phyloP scores from a whole-genome alignment of 148 eudicot species.

The Camellia lanceoleosa region DNA sequence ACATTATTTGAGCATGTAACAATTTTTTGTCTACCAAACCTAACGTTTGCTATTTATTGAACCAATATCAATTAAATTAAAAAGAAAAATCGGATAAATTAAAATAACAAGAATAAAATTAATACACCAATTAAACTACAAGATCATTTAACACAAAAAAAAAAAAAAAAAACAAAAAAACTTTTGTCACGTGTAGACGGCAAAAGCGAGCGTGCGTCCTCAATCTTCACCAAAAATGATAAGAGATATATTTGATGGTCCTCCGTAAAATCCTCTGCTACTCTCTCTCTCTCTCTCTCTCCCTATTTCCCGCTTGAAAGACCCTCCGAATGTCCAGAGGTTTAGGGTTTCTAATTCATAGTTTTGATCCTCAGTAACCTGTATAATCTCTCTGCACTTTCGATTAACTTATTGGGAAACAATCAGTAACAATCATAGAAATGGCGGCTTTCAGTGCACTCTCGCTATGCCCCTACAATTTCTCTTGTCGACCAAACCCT shows the following conservation, averaged over 20 bases:
- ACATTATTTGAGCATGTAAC: no score
- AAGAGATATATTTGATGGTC: conserved; percentile 32
- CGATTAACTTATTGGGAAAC: neutral
- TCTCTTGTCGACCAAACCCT: conserved; percentile 43
- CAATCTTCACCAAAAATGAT: conserved; percentile 26
- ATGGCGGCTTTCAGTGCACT: conserved; percentile 64
- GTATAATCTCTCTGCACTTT: neutral
- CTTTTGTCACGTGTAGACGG: neutral
- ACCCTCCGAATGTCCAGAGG: neutral
- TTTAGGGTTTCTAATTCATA: neutral
- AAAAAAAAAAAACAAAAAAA: no score
- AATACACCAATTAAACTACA: no score
- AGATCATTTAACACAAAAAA: no score
- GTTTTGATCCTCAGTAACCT: neutral
- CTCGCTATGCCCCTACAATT: conserved; percentile 48
- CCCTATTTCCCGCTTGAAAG: neutral
- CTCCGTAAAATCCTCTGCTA: conserved; percentile 14
- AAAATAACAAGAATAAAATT: no score
- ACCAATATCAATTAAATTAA: no score
- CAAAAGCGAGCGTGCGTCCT: neutral
- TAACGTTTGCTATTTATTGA: no score
- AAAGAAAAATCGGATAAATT: no score
- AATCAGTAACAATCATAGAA: neutral
- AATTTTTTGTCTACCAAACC: no score
- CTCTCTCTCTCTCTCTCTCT: neutral